Evolutionary conservation across 371 early-diverging fungal genomes (phyloP), one percentile per base, ranked within the genome.

Genomic region (Actinomortierella ambigua): DNA sequence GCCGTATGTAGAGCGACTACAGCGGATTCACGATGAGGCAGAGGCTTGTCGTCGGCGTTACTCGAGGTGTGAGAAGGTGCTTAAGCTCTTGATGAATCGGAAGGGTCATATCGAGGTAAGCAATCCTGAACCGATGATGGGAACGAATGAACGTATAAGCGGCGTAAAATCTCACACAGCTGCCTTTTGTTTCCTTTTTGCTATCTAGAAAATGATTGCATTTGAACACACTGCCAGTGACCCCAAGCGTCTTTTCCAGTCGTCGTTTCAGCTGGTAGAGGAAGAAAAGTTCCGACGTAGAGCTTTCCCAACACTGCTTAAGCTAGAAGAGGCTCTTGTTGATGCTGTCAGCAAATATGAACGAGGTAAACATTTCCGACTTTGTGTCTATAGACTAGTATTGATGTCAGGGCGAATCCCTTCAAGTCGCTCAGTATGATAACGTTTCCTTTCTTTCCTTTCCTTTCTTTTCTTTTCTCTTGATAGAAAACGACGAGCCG

Each of bases 191-290:
- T 20, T n/a, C 42, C 20, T 23, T 39, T 52, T 26, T 22, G 57
- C 2, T 24, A 20, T 70, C 15, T 51, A 86, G 83, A 82, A 82
- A 73, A 93, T 95, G 92, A 82, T 85, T 50, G 88, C 89, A 13
- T 95, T 97, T 81, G 97, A 97, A 73, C 86, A 87, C 58, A 84
- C 84, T 0, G 97, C 97, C 1, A 89, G 89, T 1, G 95, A 97
- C 65, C 95, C 95, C 2, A 80, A 81, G 50, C 80, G 97, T 24
- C 77, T 97, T 15, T 93, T 93, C 61, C 85, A 86, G 58, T 82
- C 88, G 11, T 92, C 93, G 0, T 93, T 95, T 68, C 92, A 89
- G 63, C 77, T 97, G 27, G 59, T 88, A 23, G 92, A 92, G 68
- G 95, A 97, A 75, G 96, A 95, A 55, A 88, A 89, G 67, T 95